These are phyloP conservation scores for Shiraia sp. DNA, from an alignment of 2,329 filamentous ascomycete genomes.

Conservation along the genomic window DNA sequence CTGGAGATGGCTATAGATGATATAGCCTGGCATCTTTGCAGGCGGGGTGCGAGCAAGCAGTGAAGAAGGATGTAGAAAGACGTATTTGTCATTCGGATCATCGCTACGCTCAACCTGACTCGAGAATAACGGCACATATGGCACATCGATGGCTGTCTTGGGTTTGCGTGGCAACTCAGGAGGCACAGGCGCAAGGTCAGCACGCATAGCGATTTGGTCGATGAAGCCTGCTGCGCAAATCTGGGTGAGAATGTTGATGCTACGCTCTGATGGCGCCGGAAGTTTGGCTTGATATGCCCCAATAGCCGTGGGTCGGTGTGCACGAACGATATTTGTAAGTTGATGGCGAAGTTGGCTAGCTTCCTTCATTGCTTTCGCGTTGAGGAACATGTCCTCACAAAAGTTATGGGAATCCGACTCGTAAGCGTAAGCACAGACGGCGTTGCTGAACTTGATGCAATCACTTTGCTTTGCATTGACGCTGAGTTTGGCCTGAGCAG, in stretches of 20 bases:
- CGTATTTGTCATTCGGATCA: constrained; percentile 63
- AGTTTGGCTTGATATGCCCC: constrained; percentile 53
- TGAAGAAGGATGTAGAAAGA: constrained; percentile 87
- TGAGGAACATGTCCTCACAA: constrained; percentile 82
- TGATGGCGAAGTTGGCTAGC: constrained; percentile 81
- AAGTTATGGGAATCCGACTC: constrained; percentile 63
- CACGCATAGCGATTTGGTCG: constrained; percentile 90
- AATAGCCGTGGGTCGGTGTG: constrained; percentile 63
- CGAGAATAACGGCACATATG: constrained; percentile 84
- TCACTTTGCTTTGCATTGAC: constrained; percentile 79
- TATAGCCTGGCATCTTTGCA: constrained; percentile 72
- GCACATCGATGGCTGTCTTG: constrained; percentile 85
- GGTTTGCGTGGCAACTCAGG: constrained; percentile 62
- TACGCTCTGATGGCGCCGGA: constrained; percentile 65
- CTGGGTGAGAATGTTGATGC: constrained; percentile 78
- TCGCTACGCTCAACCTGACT: constrained; percentile 53
- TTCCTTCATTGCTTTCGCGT: constrained; percentile 84
- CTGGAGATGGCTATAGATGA: constrained; percentile 87
- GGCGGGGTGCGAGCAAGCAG: constrained; percentile 66
- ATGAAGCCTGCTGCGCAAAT: constrained; percentile 92
- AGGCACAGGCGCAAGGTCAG: constrained; percentile 78
- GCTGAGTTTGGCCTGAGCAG: constrained; percentile 76
- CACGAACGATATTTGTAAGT: constrained; percentile 77
- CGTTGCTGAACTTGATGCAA: constrained; percentile 86
- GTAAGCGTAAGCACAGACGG: constrained; percentile 76